A percentile compares a stretch with the other conserved stretches of the same genome.
Conservation (phyloP, 2,329 filamentous ascomycete genomes). For the Gliomastix tumulicola region DNA sequence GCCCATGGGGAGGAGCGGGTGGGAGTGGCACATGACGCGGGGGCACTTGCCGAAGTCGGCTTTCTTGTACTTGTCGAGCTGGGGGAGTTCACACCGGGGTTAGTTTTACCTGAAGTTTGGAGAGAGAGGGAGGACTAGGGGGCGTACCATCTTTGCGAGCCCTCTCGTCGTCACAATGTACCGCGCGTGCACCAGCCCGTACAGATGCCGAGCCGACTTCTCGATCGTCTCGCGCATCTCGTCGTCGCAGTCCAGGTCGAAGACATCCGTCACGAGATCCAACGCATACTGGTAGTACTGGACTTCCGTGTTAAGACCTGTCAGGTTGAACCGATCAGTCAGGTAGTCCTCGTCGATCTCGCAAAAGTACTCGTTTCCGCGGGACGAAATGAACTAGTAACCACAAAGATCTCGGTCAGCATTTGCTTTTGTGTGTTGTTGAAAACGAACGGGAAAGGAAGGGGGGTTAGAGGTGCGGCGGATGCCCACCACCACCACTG, state of each 20-base stretch:
- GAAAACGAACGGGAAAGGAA: neutral
- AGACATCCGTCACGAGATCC: slow-evolving; percentile 95
- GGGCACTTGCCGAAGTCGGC: slow-evolving; percentile 97
- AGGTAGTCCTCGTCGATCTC: slow-evolving; percentile 99
- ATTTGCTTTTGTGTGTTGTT: neutral
- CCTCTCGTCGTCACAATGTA: slow-evolving; percentile 96
- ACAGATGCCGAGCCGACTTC: slow-evolving; percentile 91
- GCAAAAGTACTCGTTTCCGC: slow-evolving; percentile 99
- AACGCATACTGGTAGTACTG: slow-evolving; percentile 99
- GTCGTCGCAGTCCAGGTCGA: slow-evolving; percentile 97
- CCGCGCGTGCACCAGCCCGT: slow-evolving; percentile 89
- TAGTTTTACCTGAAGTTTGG: neutral
- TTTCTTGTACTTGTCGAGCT: slow-evolving; percentile 99
- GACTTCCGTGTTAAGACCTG: slow-evolving; percentile 92
- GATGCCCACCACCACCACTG: neutral
- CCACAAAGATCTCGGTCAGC: neutral
- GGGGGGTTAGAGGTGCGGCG: too few species aligned
- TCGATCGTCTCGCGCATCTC: slow-evolving; percentile 98
- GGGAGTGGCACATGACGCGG: slow-evolving; percentile 87
- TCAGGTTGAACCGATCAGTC: slow-evolving; percentile 96
- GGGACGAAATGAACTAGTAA: slow-evolving; percentile 86
- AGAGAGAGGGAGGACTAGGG: slow-evolving; percentile 2
- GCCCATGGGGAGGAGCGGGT: slow-evolving; percentile 91
- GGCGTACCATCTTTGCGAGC: slow-evolving; percentile 84
- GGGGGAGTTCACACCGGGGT: slow-evolving; percentile 3